These are phyloP conservation scores for Ascobolus immersus DNA, from an alignment of 495 filamentous ascomycete species.

Conservation along the genomic window DNA sequence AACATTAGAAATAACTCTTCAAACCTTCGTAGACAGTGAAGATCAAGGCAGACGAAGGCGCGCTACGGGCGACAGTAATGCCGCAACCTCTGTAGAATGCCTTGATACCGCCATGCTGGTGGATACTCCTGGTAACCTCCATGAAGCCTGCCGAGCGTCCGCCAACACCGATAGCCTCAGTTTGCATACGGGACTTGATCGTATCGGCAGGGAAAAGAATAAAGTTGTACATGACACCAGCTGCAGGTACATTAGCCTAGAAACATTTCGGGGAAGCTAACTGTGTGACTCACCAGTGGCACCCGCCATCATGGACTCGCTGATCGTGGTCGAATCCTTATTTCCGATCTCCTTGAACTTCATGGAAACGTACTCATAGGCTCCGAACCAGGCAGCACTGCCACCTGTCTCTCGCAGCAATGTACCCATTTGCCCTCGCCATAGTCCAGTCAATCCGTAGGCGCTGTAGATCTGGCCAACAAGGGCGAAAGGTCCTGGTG, in stretches of 20 bases:
- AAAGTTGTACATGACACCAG: constrained; percentile 87
- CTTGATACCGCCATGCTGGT: constrained; percentile 53
- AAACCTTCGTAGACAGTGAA: constrained; percentile 79
- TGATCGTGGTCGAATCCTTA: constrained; percentile 4
- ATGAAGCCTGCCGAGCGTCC: constrained; percentile 34
- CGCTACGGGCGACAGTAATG: constrained; percentile 65
- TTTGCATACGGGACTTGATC: constrained; percentile 91
- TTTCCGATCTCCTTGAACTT: constrained; percentile 29
- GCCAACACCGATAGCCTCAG: constrained; percentile 34
- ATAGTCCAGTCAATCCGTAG: constrained; percentile 66
- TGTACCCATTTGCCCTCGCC: constrained; percentile 83
- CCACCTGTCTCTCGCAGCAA: constrained; percentile 85
- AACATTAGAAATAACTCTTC: constrained; percentile 35
- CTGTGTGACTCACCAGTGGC: constrained; percentile 11
- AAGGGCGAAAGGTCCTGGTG: constrained; percentile 29
- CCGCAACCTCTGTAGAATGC: constrained; percentile 86
- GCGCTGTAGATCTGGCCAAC: constrained; percentile 54
- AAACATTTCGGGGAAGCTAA: not conserved
- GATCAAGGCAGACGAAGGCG: constrained; percentile 89
- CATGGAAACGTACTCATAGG: constrained; percentile 54
- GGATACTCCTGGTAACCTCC: constrained; percentile 40
- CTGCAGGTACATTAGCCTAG: constrained; percentile 1
- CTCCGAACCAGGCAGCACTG: constrained; percentile 83
- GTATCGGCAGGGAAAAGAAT: constrained; percentile 92
- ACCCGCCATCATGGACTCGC: constrained; percentile 15